These are phyloP conservation scores for Akanthomyces dipterigenus DNA, from an alignment of 2,329 filamentous ascomycete genomes.

Conservation along the genomic window DNA sequence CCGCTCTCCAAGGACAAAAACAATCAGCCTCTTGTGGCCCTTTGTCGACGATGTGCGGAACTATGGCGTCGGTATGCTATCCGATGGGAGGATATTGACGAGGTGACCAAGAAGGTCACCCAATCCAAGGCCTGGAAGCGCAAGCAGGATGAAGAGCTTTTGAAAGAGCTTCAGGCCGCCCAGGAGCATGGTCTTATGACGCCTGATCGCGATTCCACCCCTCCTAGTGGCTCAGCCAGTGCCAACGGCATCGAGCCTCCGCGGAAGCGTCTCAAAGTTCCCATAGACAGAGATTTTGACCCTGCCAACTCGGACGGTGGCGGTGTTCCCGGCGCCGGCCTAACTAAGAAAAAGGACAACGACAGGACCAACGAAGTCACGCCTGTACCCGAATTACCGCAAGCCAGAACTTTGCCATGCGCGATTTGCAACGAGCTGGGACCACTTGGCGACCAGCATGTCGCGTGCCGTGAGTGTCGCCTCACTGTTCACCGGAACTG, in stretches of 20 bases:
- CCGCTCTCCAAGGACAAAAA: slow-evolving; percentile 69
- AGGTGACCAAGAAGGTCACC: slow-evolving; percentile 80
- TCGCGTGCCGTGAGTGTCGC: slow-evolving; percentile 81
- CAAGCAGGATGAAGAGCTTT: slow-evolving; percentile 83
- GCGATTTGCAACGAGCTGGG: slow-evolving; percentile 75
- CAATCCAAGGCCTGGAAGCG: slow-evolving; percentile 79
- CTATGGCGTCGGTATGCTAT: slow-evolving; percentile 95
- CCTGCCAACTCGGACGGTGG: slow-evolving; percentile 37
- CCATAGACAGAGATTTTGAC: slow-evolving; percentile 46
- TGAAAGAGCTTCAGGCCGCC: slow-evolving; percentile 62
- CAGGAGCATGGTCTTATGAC: slow-evolving; percentile 49
- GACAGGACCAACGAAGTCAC: slow-evolving; percentile 46
- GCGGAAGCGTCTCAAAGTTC: slow-evolving; percentile 58
- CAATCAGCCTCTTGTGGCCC: slow-evolving; percentile 65
- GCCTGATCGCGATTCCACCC: slow-evolving; percentile 37
- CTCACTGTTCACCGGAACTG: slow-evolving; percentile 87
- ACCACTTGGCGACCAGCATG: slow-evolving; percentile 61
- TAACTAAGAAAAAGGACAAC: slow-evolving; percentile 51
- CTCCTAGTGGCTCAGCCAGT: slow-evolving; percentile 23
- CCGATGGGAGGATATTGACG: slow-evolving; percentile 90
- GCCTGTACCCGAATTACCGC: slow-evolving; percentile 67
- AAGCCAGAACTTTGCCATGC: slow-evolving; percentile 72
- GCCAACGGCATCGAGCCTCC: slow-evolving; percentile 44
- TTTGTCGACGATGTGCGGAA: slow-evolving; percentile 85
- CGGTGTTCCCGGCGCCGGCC: slow-evolving; percentile 24